These are phyloP conservation scores for Encephalitozoon cuniculi DNA, from an alignment of 371 early-diverging fungal genomes.

Conservation along the genomic window DNA sequence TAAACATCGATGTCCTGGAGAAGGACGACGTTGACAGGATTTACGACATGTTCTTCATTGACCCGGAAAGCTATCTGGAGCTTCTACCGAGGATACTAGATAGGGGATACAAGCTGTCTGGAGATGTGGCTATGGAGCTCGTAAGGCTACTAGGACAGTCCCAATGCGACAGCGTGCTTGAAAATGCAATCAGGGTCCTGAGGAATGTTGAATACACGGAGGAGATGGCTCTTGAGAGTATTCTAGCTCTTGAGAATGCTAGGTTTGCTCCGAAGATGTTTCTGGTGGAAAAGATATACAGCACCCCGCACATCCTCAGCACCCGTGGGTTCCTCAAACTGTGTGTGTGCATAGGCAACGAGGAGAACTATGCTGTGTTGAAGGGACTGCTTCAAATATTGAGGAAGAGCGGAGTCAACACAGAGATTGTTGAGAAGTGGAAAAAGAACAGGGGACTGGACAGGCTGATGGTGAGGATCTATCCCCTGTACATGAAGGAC, in stretches of 20 bases:
- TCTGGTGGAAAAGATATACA: not conserved
- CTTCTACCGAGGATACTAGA: not conserved
- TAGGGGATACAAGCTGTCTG: not conserved
- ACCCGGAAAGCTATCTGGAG: not conserved
- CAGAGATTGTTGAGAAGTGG: conserved; percentile 12
- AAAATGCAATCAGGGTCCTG: not conserved
- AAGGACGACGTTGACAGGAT: conserved; percentile 6
- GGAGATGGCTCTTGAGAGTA: not conserved
- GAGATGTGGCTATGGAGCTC: not conserved
- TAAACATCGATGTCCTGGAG: not conserved
- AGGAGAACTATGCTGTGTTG: not conserved
- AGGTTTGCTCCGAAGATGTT: not conserved
- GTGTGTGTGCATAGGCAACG: not conserved
- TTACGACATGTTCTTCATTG: conserved; percentile 18
- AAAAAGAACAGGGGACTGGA: not conserved
- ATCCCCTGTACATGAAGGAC: not conserved
- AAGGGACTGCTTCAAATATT: not conserved
- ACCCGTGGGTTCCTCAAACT: not conserved
- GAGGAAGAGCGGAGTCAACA: not conserved
- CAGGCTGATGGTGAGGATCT: conserved; percentile 17
- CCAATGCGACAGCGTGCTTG: not conserved
- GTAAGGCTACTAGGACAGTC: not conserved
- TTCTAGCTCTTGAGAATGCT: not conserved
- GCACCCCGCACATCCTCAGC: not conserved
- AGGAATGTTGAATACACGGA: not conserved